Evolutionary conservation across 1,284 basidiomycete species (phyloP).

Genomic region (Clitocybe nebularis): DNA sequence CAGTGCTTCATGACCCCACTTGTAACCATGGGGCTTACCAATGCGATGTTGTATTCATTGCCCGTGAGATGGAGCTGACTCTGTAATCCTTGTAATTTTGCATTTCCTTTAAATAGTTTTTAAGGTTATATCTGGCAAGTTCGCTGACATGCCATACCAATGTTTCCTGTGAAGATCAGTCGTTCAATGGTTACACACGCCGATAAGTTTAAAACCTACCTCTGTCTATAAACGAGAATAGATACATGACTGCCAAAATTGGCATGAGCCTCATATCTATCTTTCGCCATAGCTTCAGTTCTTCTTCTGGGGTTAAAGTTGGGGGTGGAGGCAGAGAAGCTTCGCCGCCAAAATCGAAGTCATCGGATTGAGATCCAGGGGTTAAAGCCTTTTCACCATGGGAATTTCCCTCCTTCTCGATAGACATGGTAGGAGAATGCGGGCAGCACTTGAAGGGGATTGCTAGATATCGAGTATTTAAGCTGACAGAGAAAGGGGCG

Average conservation of each 20-base stretch:
- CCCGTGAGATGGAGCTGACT: slow-evolving; percentile 52
- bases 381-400: slow-evolving; percentile 12
- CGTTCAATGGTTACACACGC: not conserved
- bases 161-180: slow-evolving; percentile 40
- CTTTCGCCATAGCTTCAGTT: slow-evolving; percentile 59
- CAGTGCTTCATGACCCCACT: no score
- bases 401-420: slow-evolving; percentile 12
- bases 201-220: slow-evolving; percentile 28
- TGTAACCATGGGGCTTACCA: slow-evolving; percentile 37
- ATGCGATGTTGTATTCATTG: slow-evolving; percentile 61
- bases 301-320: slow-evolving; percentile 44
- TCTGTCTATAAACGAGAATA: slow-evolving; percentile 63
- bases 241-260: slow-evolving; percentile 60
- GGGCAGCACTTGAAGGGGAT: not conserved
- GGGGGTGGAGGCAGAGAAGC: slow-evolving; percentile 42
- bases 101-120: slow-evolving; percentile 45
- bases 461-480: not conserved
- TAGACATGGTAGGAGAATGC: slow-evolving; percentile 16
- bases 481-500: not conserved
- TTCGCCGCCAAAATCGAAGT: slow-evolving; percentile 36
- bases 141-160: slow-evolving; percentile 31
- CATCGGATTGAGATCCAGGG: slow-evolving; percentile 6
- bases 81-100: slow-evolving; percentile 56
- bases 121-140: not conserved
- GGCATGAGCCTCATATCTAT: slow-evolving; percentile 63